phyloP scores from a whole-genome alignment of 75 land plant genomes.

The Sequoiadendron giganteum region DNA sequence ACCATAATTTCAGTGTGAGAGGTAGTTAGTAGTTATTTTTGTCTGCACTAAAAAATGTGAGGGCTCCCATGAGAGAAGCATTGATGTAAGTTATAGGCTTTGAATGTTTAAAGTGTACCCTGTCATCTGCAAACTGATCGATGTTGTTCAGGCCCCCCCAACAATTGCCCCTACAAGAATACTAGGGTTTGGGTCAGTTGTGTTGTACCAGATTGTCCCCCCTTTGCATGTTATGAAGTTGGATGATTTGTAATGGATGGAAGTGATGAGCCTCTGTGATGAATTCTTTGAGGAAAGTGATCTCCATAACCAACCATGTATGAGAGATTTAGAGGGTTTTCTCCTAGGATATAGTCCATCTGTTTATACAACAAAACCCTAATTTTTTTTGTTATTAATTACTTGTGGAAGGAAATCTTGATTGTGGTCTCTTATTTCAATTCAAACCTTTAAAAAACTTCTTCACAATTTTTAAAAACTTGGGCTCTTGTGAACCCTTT shows the following conservation, averaged over 20 bases:
- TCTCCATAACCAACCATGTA: slow-evolving; percentile 94
- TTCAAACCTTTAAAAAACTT: no score
- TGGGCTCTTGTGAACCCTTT: neutral
- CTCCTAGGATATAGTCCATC: slow-evolving; percentile 89
- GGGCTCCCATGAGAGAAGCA: slow-evolving; percentile 74
- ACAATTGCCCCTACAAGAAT: slow-evolving; percentile 64
- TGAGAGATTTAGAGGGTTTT: slow-evolving; percentile 70
- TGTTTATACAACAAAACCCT: neutral
- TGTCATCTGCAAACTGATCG: slow-evolving; percentile 60
- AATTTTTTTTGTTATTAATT: neutral
- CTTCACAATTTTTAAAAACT: neutral
- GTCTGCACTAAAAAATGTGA: slow-evolving; percentile 40
- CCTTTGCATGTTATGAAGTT: slow-evolving; percentile 39
- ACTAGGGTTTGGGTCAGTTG: slow-evolving; percentile 61
- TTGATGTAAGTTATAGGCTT: slow-evolving; percentile 91
- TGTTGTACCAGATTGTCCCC: slow-evolving; percentile 56
- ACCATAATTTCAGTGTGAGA: no score
- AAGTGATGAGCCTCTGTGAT: slow-evolving; percentile 88
- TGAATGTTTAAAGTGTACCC: slow-evolving; percentile 18
- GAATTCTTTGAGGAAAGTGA: slow-evolving; percentile 63
- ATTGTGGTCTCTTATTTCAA: neutral
- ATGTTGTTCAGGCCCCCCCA: slow-evolving; percentile 72
- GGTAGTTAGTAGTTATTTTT: no score
- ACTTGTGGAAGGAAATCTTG: neutral
- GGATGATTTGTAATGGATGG: slow-evolving; percentile 55